These are phyloP conservation scores for Penicillium sp. DNA, from an alignment of 2,329 filamentous ascomycete species.

Conservation along the genomic window DNA sequence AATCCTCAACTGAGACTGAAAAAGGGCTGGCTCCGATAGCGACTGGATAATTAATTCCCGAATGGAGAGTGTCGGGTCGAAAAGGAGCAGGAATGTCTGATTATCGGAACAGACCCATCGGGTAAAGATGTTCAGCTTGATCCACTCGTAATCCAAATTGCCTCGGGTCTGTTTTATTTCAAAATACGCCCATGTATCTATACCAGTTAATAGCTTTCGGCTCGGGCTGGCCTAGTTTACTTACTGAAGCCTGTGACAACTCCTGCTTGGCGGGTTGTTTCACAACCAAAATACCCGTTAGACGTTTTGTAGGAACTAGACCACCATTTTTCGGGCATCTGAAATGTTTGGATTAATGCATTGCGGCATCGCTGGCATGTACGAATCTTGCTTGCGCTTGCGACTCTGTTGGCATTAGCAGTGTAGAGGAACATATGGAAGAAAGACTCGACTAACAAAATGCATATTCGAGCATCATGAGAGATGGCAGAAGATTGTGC, in stretches of 20 bases:
- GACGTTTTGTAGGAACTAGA: not conserved
- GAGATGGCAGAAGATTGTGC: not conserved
- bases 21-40: not conserved
- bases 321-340: not conserved
- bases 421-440: too few relatives aligned
- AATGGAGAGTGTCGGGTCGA: not conserved
- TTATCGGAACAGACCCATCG: not conserved
- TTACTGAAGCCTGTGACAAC: not conserved
- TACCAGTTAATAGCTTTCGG: not conserved
- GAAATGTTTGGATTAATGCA: not conserved
- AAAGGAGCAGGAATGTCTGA: not conserved
- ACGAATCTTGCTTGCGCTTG: not conserved
- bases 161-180: slow-evolving; percentile 9
- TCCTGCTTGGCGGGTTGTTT: not conserved
- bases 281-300: not conserved
- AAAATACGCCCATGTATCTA: slow-evolving; percentile 20
- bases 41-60: not conserved
- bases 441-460: not conserved
- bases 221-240: too few relatives aligned
- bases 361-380: not conserved
- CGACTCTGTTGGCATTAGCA: not conserved
- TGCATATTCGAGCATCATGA: not conserved
- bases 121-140: slow-evolving; percentile 15
- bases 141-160: slow-evolving; percentile 10
- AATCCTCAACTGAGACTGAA: not conserved